Conservation (phyloP, 345 rosid genomes). For the Salix brachista region DNA sequence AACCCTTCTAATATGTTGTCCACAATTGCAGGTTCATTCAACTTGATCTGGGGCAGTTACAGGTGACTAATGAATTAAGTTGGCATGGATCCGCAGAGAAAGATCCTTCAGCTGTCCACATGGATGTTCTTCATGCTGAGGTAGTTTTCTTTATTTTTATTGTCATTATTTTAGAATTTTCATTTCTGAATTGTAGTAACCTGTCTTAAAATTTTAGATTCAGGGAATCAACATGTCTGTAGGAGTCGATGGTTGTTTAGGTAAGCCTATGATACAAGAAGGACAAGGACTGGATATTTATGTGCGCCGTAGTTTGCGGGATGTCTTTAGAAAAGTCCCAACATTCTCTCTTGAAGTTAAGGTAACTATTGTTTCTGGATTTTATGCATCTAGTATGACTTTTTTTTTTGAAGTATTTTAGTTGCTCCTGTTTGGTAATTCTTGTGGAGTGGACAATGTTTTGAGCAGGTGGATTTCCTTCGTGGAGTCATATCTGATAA, state of each 20-base stretch:
- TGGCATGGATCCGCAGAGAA: slow-evolving; percentile 89
- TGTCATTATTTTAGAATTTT: neutral
- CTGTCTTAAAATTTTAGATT: slow-evolving; percentile 50
- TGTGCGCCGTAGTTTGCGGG: slow-evolving; percentile 91
- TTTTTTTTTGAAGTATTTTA: neutral
- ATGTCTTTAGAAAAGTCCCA: slow-evolving; percentile 91
- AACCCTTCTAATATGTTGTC: slow-evolving; percentile 11
- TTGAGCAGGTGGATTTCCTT: slow-evolving; percentile 78
- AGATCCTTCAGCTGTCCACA: slow-evolving; percentile 90
- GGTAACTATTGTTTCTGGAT: slow-evolving; percentile 39
- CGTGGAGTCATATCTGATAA: slow-evolving; percentile 84
- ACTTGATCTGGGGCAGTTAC: slow-evolving; percentile 88
- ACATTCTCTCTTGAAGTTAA: slow-evolving; percentile 82
- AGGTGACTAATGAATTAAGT: slow-evolving; percentile 78
- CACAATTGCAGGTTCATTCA: slow-evolving; percentile 73
- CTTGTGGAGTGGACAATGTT: neutral
- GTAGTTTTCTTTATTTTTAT: slow-evolving; percentile 33
- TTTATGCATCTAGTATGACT: neutral
- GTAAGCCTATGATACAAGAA: slow-evolving; percentile 86
- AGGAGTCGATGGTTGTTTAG: slow-evolving; percentile 73
- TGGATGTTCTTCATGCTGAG: slow-evolving; percentile 94
- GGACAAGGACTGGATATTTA: slow-evolving; percentile 79
- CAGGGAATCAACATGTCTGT: slow-evolving; percentile 90
- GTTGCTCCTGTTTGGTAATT: neutral
- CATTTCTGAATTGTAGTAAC: slow-evolving; percentile 10